Percentiles rank a stretch among this genome's conserved stretches.
Conservation (phyloP, 768 basidiomycete genomes). For the Calocera cornea region DNA sequence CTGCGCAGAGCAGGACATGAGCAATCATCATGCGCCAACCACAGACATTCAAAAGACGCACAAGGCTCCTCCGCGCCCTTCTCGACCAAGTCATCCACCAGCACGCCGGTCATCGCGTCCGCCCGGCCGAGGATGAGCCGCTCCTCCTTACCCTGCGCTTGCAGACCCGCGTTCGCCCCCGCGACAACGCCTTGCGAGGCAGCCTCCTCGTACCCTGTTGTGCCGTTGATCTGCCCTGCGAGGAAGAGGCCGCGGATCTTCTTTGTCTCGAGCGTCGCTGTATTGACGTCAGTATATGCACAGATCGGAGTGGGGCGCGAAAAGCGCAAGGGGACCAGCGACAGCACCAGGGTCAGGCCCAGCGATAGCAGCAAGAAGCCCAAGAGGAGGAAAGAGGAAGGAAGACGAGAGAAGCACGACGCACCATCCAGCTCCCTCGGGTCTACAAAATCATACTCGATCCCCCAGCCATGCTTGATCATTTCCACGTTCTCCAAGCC, state of each 20-base stretch:
- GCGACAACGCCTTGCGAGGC: conserved; percentile 82
- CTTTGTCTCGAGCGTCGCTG: conserved; percentile 76
- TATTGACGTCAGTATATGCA: background rate
- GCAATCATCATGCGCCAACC: background rate
- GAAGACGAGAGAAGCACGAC: conserved; percentile 16
- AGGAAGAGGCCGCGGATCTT: conserved; percentile 75
- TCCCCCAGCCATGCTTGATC: conserved; percentile 76
- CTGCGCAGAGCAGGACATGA: conserved; percentile 26
- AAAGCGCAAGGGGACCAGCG: too few relatives aligned
- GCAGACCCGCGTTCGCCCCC: conserved; percentile 74
- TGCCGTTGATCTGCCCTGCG: conserved; percentile 85
- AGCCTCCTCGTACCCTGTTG: conserved; percentile 90
- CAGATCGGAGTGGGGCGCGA: too few relatives aligned
- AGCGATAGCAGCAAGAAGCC: too few relatives aligned
- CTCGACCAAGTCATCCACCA: conserved; percentile 81
- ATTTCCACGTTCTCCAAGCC: conserved; percentile 77
- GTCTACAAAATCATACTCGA: conserved; percentile 86
- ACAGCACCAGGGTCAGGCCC: too few relatives aligned
- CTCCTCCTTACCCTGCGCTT: conserved; percentile 36
- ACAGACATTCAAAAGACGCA: conserved; percentile 26
- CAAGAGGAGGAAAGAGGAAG: background rate
- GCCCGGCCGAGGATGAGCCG: conserved; percentile 63
- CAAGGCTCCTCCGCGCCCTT: conserved; percentile 89
- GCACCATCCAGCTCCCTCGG: conserved; percentile 62
- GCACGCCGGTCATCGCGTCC: conserved; percentile 76